phyloP scores from a whole-genome alignment of 2,329 filamentous ascomycete genomes.

The Colletotrichum sp. region DNA sequence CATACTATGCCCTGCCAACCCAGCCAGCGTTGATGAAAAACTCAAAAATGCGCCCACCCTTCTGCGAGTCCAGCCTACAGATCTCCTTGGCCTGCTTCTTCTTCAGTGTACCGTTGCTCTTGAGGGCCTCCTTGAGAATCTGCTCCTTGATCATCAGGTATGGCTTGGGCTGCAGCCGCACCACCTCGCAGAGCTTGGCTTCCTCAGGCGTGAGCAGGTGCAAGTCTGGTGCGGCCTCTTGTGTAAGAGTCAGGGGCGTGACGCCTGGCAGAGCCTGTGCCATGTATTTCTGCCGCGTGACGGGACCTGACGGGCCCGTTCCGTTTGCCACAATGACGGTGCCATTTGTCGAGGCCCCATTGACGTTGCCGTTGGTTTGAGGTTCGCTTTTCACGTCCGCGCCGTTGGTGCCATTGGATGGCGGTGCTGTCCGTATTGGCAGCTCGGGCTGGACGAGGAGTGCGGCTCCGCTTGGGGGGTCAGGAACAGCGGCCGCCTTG shows the following conservation, averaged over 20 bases:
- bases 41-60: conserved; percentile 87
- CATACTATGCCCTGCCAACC: conserved; percentile 77
- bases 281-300: conserved; percentile 56
- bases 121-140: conserved; percentile 88
- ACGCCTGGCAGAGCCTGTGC: conserved; percentile 65
- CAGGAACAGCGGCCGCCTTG: conserved; percentile 67
- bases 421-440: conserved; percentile 59
- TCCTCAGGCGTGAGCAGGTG: conserved; percentile 89
- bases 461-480: conserved; percentile 76
- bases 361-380: conserved; percentile 58
- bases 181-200: conserved; percentile 81
- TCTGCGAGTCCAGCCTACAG: conserved; percentile 81
- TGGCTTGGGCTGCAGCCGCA: conserved; percentile 89
- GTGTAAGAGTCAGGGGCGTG: conserved; percentile 69
- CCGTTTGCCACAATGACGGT: conserved; percentile 43
- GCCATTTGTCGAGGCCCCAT: conserved; percentile 48
- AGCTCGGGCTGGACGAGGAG: conserved; percentile 82
- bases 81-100: conserved; percentile 93
- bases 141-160: conserved; percentile 95
- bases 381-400: conserved; percentile 58
- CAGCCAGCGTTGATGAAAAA: conserved; percentile 94
- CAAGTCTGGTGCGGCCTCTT: conserved; percentile 79
- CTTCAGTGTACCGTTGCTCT: conserved; percentile 85
- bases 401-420: conserved; percentile 30
- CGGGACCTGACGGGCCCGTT: conserved; percentile 26